A percentile compares a stretch with the other conserved stretches of the same genome.
phyloP scores from a whole-genome alignment of 345 rosid genomes.

The Corymbia maculata region DNA sequence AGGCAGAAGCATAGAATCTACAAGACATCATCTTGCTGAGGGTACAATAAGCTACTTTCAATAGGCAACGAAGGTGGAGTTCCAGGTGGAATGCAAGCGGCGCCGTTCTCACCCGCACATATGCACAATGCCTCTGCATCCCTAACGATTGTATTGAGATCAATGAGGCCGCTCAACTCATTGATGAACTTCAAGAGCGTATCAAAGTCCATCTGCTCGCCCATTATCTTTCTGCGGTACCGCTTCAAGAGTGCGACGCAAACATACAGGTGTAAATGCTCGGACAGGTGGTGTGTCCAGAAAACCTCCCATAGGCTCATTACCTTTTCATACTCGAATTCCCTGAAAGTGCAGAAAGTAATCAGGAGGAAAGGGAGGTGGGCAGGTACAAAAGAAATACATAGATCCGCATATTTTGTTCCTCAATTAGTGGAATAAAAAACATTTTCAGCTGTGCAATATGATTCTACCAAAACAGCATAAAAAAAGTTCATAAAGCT shows the following conservation, averaged over 20 bases:
- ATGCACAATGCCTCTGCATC: slow-evolving; percentile 95
- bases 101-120: slow-evolving; percentile 90
- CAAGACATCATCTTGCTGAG: slow-evolving; percentile 58
- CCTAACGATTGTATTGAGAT: slow-evolving; percentile 59
- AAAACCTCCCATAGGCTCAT: slow-evolving; percentile 91
- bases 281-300: slow-evolving; percentile 83
- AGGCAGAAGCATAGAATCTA: slow-evolving; percentile 10
- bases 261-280: slow-evolving; percentile 81
- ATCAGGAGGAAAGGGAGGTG: neutral
- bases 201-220: slow-evolving; percentile 95
- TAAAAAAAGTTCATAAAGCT: neutral
- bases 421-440: neutral
- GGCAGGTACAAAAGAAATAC: neutral
- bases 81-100: slow-evolving; percentile 88
- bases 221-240: slow-evolving; percentile 71
- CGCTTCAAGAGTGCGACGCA: slow-evolving; percentile 93
- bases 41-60: slow-evolving; percentile 35
- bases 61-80: slow-evolving; percentile 84
- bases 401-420: neutral
- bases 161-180: slow-evolving; percentile 76
- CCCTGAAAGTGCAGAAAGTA: slow-evolving; percentile 34
- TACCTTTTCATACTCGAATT: slow-evolving; percentile 68
- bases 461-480: neutral
- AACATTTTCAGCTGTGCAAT: neutral
- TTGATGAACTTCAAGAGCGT: slow-evolving; percentile 89